These are phyloP conservation scores for Fusarium chuoi DNA, from an alignment of 2,329 filamentous ascomycete species.

Conservation along the genomic window DNA sequence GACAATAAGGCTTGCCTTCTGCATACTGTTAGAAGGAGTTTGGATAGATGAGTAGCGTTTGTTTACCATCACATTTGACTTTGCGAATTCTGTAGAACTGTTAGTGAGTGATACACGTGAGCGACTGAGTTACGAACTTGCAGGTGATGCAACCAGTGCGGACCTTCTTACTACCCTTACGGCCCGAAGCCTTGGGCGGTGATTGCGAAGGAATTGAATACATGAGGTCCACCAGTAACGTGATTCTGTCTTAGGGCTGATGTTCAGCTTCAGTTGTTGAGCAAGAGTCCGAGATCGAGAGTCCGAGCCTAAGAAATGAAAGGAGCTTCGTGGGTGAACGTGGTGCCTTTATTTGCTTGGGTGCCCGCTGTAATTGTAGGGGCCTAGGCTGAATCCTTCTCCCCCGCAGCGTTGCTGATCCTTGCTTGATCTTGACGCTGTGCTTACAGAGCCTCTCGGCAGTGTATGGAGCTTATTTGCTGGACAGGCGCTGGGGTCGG, in stretches of 20 bases:
- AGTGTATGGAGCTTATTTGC: not conserved
- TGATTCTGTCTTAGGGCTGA: not conserved
- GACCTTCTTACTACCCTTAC: constrained; percentile 58
- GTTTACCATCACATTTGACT: constrained; percentile 26
- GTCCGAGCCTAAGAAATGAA: constrained; percentile 32
- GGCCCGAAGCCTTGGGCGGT: constrained; percentile 41
- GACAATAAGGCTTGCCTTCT: constrained; percentile 63
- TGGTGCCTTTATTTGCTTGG: constrained; percentile 25
- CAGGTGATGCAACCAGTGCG: constrained; percentile 64
- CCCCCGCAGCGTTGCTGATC: not conserved
- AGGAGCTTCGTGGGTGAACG: not conserved
- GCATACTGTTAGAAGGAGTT: not conserved
- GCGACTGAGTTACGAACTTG: constrained; percentile 57
- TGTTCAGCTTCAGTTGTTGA: not conserved
- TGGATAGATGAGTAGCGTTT: fast-evolving
- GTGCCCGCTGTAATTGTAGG: constrained; percentile 11
- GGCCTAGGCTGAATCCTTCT: not conserved
- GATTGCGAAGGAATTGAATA: constrained; percentile 6
- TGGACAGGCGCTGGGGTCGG: not conserved
- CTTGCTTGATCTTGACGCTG: not conserved
- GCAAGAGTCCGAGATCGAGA: constrained; percentile 15
- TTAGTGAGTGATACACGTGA: not conserved
- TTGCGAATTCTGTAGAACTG: constrained; percentile 6
- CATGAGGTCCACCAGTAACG: not conserved
- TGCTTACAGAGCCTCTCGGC: constrained; percentile 6